Evolutionary conservation across 2,329 filamentous ascomycete genomes (phyloP), one percentile per base, ranked within the genome.

Genomic region (Geoglossum cookeanum): DNA sequence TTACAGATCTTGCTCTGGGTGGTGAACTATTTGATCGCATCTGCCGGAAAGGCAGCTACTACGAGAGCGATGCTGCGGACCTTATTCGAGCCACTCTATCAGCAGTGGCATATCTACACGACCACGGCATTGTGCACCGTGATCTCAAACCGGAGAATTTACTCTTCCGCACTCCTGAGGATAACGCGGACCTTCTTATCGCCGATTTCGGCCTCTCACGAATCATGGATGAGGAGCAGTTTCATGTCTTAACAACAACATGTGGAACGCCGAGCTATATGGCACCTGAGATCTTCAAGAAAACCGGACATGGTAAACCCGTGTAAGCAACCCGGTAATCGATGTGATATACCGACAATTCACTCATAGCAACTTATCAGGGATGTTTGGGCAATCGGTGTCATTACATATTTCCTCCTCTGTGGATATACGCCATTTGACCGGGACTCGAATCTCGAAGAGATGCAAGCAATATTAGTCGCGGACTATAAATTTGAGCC

Each of bases 211-310:
- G 92, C 8, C 75, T 98, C 55, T 92, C 85, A 30, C 81, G 92
- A 59, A 96, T 98, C 71, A 97, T 98, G 91, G 92, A 98, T 67
- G 92, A 97, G 71, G 89, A 96, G 71, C 87, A 95, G 68, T 97
- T 97, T 70, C 92, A 97, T 68, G 91, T 97, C 33, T 74, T 98
- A 61, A 98, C 92, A 9, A 98, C 92, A 0, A 98, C 92, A 1
- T 98, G 92, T 68, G 92, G 92, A 59, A 98, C 92, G 1, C 92
- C 92, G 3, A 92, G 92, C 54, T 98, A 98, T 72, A 98, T 98
- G 92, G 92, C 92, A 1, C 92, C 92, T 27, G 92, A 98, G 70
- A 98, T 98, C 65, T 98, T 98, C 74, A 95, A 95, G 71, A 98
- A 98, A 76, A 90, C 85, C 6, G 92, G 92, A 30, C 92, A 98